A percentile compares a stretch with the other conserved stretches of the same genome.
Conservation (phyloP, 164 flowering plant genomes). For the Berberis vulgaris region DNA sequence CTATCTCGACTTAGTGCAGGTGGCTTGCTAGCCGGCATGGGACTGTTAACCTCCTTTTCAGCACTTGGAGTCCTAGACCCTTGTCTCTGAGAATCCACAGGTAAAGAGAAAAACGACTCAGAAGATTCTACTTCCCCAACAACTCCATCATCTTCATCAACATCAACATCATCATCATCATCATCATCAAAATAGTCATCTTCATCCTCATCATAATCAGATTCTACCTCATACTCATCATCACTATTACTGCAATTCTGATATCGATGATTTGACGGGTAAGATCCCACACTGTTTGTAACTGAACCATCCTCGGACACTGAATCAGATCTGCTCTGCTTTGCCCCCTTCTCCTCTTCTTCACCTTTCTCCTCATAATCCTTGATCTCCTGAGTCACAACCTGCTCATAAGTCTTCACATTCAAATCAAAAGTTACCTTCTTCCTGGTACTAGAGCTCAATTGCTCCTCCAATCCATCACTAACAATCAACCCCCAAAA, state of each 20-base stretch:
- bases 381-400: constrained; percentile 4
- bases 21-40: constrained; percentile 5
- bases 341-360: constrained; percentile 14
- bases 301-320: constrained; percentile 35
- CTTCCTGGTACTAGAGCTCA: constrained; percentile 23
- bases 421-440: constrained; percentile 48
- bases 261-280: constrained; percentile 73
- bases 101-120: constrained; percentile 23
- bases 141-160: constrained; percentile 16
- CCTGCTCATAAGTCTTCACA: constrained; percentile 28
- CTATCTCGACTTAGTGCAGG: constrained; percentile 44
- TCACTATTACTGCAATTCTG: constrained; percentile 69
- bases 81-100: constrained; percentile 28
- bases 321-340: constrained; percentile 20
- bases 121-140: constrained; percentile 15
- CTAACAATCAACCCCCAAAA: constrained; percentile 4
- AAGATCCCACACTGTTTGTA: constrained; percentile 41
- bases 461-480: constrained; percentile 17
- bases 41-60: constrained; percentile 3
- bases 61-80: constrained; percentile 7
- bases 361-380: constrained; percentile 6
- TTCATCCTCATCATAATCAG: constrained; percentile 44
- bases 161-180: constrained; percentile 13
- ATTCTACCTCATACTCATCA: constrained; percentile 53
- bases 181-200: constrained; percentile 32